Evolutionary conservation across 768 basidiomycete genomes (phyloP).

Genomic region (Lentinula detonsa): DNA sequence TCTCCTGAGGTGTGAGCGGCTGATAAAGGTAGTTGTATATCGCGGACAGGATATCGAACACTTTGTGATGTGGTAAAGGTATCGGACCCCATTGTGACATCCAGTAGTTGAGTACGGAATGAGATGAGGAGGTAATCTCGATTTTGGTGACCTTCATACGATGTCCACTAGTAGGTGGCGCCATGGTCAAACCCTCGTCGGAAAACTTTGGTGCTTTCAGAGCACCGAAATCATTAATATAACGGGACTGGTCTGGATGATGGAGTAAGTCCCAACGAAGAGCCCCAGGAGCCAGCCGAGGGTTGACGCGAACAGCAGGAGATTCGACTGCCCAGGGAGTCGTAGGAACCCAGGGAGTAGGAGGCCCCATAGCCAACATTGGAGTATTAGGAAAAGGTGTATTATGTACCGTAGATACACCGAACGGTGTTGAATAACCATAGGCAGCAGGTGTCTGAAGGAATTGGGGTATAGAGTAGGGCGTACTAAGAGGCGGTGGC

Average conservation of each 20-base stretch:
- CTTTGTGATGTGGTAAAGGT: constrained; percentile 1
- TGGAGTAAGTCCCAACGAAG: constrained; percentile 3
- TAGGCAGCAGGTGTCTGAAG: neutral
- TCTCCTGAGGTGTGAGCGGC: constrained; percentile 2
- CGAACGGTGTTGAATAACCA: constrained; percentile 1
- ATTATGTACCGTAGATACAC: constrained; percentile 3
- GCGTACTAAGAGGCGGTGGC: neutral
- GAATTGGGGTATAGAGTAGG: neutral
- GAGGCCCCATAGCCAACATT: neutral
- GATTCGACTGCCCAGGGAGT: neutral
- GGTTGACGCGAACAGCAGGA: constrained; percentile 4
- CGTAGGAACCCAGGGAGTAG: constrained; percentile 5
- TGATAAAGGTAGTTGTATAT: constrained; percentile 2
- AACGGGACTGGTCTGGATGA: constrained; percentile 3
- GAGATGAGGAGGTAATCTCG: neutral
- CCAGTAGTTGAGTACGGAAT: constrained; percentile 1
- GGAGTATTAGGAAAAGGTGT: constrained; percentile 2
- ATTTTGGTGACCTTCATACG: constrained; percentile 2
- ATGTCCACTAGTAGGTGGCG: neutral
- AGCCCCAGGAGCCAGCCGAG: neutral
- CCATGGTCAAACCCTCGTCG: constrained; percentile 2
- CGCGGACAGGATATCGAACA: constrained; percentile 2
- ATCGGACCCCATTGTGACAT: constrained; percentile 5
- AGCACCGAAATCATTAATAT: constrained; percentile 3
- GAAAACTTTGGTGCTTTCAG: constrained; percentile 6